These are phyloP conservation scores for Aureobasidium sp. DNA, from an alignment of 2,329 filamentous ascomycete genomes.

Conservation along the genomic window DNA sequence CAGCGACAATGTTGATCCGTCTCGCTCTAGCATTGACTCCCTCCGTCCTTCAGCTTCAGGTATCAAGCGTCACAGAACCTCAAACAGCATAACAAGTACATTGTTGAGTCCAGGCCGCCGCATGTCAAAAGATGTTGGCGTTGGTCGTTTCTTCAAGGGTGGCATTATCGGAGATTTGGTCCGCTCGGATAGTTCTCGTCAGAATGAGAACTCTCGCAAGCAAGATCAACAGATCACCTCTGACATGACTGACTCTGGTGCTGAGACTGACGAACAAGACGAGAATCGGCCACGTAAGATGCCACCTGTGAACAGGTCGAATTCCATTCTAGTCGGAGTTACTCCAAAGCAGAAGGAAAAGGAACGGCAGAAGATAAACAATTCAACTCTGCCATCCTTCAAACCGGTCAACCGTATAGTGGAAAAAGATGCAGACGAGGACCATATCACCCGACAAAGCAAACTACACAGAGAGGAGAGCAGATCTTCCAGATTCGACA, in stretches of 20 bases:
- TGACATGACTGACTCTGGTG: conserved; percentile 23
- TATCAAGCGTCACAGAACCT: conserved; percentile 26
- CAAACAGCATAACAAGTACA: conserved; percentile 38
- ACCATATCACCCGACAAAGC: conserved; percentile 37
- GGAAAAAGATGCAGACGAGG: conserved; percentile 22
- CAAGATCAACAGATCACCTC: conserved; percentile 37
- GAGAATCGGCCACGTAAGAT: conserved; percentile 20
- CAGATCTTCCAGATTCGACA: conserved; percentile 35
- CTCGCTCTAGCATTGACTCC: conserved; percentile 27
- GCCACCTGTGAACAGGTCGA: conserved; percentile 21
- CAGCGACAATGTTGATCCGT: conserved; percentile 25
- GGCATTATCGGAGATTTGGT: conserved; percentile 66
- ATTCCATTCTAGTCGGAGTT: conserved; percentile 9
- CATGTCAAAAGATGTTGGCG: conserved; percentile 32
- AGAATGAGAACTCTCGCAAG: conserved; percentile 53
- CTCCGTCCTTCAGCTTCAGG: conserved; percentile 23
- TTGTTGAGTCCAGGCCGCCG: conserved; percentile 4
- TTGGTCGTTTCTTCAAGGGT: conserved; percentile 71
- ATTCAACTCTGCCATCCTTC: conserved; percentile 43
- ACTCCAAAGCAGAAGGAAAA: conserved; percentile 23
- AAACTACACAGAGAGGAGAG: conserved; percentile 28
- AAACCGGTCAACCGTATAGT: conserved; percentile 32
- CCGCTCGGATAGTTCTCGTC: conserved; percentile 53
- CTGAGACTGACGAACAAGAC: conserved; percentile 40
- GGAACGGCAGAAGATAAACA: conserved; percentile 33